Evolutionary conservation across 106 monocot species (phyloP), one percentile per base, ranked within the genome.

Genomic region (Dendrobium chrysotoxum): DNA sequence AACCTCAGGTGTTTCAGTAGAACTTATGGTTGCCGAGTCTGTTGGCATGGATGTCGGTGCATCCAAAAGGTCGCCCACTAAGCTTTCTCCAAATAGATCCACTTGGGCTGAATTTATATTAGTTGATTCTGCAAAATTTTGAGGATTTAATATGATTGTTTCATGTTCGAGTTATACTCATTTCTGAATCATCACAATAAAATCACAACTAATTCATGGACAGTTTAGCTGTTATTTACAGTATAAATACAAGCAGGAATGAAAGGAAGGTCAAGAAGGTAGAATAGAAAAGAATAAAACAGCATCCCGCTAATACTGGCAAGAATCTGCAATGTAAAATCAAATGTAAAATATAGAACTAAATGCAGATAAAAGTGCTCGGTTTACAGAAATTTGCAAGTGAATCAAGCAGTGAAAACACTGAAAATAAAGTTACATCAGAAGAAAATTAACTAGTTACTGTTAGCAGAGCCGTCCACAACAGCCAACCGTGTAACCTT

Each of bases 11-110:
- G 44, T 40, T 18, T 74, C 57, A 76, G 41, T 38, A 85, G 21
- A 53, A 41, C 39, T 82, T 53, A 70, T 50, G 8, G 42, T 40
- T 42, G 76, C 79, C 50, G 84, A 45, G 72, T 88, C 81, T 7
- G 73, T 64, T 78, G 87, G 78, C 79, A 82, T 2, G 30, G 87
- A 80, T 28, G 86, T 16, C 53, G 90, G 86, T 28, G 28, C 79
- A 85, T 97, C 92, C 84, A 94, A 89, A 61, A 89, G 75, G 46
- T 95, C 92, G 78, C 80, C 87, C 58, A 94, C 30, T 73, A 92
- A 84, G 81, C 81, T 94, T 79, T 87, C 86, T 76, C 86, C 95
- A 85, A 95, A 87, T 75, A 87, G 61, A 82, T 92, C 88, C 76
- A 90, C 85, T 75, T 89, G 86, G 5, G 83, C 85, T 77, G 79